Base-by-base conservation (phyloP, 2,329 filamentous ascomycete species). In the Sporothrix pallida region DNA sequence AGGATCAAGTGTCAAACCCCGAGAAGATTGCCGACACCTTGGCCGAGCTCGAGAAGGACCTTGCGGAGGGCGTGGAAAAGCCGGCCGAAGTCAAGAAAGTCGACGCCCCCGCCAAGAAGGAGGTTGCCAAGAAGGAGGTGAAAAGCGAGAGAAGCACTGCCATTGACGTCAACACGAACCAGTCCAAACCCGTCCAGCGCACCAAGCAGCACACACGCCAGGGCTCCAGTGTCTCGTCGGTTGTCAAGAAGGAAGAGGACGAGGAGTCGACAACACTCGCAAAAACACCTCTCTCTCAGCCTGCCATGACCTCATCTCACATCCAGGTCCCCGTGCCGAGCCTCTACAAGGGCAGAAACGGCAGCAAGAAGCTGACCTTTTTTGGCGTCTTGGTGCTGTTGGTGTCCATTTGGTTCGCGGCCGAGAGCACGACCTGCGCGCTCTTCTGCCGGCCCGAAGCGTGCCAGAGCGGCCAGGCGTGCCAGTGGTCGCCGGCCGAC, bases 401-500 rank as follows among this genome's bases (percentile, higher is more conserved):
- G 2, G 56, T 86, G 9, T 79, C 82, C 0, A 69, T 85, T n/a
- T 91, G 89, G 89, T 87, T 86, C 73, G 78, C 83, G 4, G 79
- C 84, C n/a, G 89, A 91, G 78, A 83, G 83, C 0, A 78, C 81
- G 37, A 87, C 87, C 81, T 91, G 87, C 79, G 81, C 79, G 54
- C 75, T 81, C 7, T 91, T 86, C 80, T 90, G 87, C 78, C 85
- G 86, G 17, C 87, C 88, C 1, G 78, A 81, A n/a, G 83, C 83
- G 46, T 90, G 88, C 76, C 83, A 83, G 26, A 79, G 80, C 67
- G 70, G 79, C 74, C 65, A 81, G 54, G 83, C 84, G 1, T 90
- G 88, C 78, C 82, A 85, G 50, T 90, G 87, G 87, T 86, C 85
- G 42, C 83, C 84, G 12, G 84, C 87, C 63, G 89, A 90, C 78